Evolutionary conservation across 108 stramenopile species (phyloP).

Genomic region (Nitzschia sp.): DNA sequence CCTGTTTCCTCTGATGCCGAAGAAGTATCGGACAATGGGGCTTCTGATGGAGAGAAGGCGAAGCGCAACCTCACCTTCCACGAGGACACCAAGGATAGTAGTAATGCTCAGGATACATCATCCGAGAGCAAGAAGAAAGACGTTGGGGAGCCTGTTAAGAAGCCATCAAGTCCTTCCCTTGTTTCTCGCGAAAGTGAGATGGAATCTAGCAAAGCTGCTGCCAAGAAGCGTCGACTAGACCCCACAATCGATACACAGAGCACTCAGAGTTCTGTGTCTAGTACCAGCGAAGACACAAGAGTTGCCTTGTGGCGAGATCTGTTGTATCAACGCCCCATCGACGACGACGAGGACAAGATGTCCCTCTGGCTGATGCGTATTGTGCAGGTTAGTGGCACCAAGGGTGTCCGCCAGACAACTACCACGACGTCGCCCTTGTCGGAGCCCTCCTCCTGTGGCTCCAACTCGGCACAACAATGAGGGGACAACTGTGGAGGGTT

Average conservation of each 20-base stretch:
- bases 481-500: no score
- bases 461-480: no score
- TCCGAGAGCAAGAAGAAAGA: not conserved
- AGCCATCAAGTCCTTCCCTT: no score
- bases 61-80: not conserved
- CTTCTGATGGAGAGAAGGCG: not conserved
- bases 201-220: not conserved
- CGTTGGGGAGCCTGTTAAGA: not conserved
- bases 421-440: no score
- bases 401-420: no score
- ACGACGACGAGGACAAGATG: conserved; percentile 4
- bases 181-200: no score
- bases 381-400: not conserved
- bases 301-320: conserved; percentile 6
- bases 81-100: not conserved
- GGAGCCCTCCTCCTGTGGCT: no score
- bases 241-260: not conserved
- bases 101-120: not conserved
- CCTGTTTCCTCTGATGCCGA: not conserved
- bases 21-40: not conserved
- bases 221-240: not conserved
- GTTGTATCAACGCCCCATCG: not conserved
- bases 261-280: no score
- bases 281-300: not conserved
- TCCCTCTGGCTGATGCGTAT: conserved; percentile 6